Evolutionary conservation across 2,329 filamentous ascomycete genomes (phyloP), one percentile per base, ranked within the genome.

Genomic region (Phialemoniopsis sp.): DNA sequence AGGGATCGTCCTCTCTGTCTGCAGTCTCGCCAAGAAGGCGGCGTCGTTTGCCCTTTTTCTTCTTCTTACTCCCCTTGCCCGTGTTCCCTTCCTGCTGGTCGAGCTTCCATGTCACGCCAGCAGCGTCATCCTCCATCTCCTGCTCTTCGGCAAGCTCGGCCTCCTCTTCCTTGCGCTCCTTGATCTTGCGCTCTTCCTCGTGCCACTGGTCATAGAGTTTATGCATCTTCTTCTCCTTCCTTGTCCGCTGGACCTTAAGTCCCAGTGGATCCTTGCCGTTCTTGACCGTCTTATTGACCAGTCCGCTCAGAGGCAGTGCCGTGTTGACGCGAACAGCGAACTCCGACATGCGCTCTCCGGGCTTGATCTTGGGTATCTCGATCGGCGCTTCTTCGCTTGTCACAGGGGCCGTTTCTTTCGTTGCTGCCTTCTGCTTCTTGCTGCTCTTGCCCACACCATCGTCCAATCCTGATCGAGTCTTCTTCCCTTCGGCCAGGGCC

Each of bases 291-390:
- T 82, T 85, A 47, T 72, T 80, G 40, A 79, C 70, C 8, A 96
- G 70, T 0, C 83, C 82, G 8, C 80, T 69, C 0, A 98, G 66
- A 0, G 91, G 91, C 7, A 97, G 70, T 1, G 87, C 82, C 36
- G 87, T 85, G 56, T 97, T 85, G 7, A 98, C 93, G 21, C 90
- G 81, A 10, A 82, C 78, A 8, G 82, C 70, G 57, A 94, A 98
- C 38, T 94, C 86, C 5, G 84, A 80, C 55, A 97, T 68, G 37
- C 80, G 79, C 62, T 98, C 93, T 37, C 89, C 88, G 0, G 90
- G 89, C 13, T 80, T 76, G 46, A 97, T 96, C 35, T 78, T 87
- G 1, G 81, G 82, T 3, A 73, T 54, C 18, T 70, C 63, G 31
- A 7, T 38, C 37, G 8, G 37, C 34, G 30, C 19, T 9, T 44